Evolutionary conservation across 2,329 filamentous ascomycete species (phyloP).

Genomic region (Coniochaeta ligniaria): DNA sequence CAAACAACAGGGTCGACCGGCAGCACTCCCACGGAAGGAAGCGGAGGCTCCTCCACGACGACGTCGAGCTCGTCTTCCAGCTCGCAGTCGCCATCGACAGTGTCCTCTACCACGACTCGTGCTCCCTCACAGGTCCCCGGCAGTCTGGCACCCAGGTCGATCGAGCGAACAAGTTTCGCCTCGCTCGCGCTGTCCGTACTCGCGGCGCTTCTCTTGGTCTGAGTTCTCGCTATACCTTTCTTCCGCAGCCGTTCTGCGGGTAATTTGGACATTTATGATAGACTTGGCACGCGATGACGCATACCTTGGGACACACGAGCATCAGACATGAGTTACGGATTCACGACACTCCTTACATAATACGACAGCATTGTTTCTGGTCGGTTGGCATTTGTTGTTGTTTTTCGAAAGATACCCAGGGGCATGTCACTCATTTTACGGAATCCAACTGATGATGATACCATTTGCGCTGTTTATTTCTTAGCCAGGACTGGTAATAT

Average conservation of each 20-base stretch:
- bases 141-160: not conserved
- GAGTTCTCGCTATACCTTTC: not conserved
- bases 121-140: not conserved
- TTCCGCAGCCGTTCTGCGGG: not conserved
- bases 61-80: not conserved
- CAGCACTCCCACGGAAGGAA: not conserved
- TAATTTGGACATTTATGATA: not conserved
- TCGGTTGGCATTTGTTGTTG: not conserved
- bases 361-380: not conserved
- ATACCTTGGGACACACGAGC: not conserved
- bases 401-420: not conserved
- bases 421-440: not conserved
- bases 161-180: not conserved
- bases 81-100: not conserved
- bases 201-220: not conserved
- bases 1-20: not conserved
- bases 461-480: not conserved
- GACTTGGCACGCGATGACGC: not conserved
- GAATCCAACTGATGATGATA: not conserved
- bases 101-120: not conserved
- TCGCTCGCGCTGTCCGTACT: not conserved
- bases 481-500: not conserved
- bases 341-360: slow-evolving; percentile 1
- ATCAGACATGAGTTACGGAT: not conserved
- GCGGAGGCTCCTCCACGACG: not conserved